Conservation (phyloP, 2,329 filamentous ascomycete species). For the Alternaria sp. region DNA sequence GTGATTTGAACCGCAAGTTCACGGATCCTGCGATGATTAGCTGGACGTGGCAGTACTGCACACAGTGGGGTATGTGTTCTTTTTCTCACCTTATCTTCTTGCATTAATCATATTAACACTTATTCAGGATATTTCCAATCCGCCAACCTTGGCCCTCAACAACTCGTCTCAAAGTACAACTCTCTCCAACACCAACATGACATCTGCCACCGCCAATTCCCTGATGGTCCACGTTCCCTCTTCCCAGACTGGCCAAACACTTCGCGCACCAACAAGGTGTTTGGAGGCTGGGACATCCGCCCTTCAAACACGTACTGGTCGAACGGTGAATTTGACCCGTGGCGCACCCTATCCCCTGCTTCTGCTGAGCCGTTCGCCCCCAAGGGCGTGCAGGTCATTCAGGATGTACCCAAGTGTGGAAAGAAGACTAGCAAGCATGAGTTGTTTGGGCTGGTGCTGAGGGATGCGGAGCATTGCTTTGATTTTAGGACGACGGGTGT, state of each 20-base stretch:
- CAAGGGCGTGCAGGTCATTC: constrained; percentile 16
- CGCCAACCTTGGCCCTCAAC: constrained; percentile 58
- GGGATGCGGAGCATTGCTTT: constrained; percentile 58
- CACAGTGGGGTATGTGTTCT: constrained; percentile 55
- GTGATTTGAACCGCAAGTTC: constrained; percentile 49
- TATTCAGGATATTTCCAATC: constrained; percentile 56
- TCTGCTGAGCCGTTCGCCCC: constrained; percentile 54
- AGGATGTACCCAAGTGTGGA: constrained; percentile 46
- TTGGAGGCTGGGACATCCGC: constrained; percentile 61
- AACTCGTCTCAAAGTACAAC: constrained; percentile 59
- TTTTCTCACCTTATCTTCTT: not conserved
- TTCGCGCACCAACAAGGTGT: constrained; percentile 52
- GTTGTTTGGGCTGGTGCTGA: constrained; percentile 60
- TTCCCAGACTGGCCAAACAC: constrained; percentile 54
- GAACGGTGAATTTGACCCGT: constrained; percentile 62
- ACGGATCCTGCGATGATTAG: constrained; percentile 51
- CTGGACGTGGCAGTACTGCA: constrained; percentile 64
- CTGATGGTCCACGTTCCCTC: constrained; percentile 49
- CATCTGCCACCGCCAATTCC: constrained; percentile 60
- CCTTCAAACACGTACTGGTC: constrained; percentile 62
- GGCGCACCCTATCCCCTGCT: constrained; percentile 58
- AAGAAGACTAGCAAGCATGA: constrained; percentile 43
- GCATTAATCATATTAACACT: constrained; percentile 8
- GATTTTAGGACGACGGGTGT: constrained; percentile 52
- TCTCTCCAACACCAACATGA: constrained; percentile 55